These are phyloP conservation scores for Fusarium longipes DNA, from an alignment of 2,329 filamentous ascomycete genomes.

Conservation along the genomic window DNA sequence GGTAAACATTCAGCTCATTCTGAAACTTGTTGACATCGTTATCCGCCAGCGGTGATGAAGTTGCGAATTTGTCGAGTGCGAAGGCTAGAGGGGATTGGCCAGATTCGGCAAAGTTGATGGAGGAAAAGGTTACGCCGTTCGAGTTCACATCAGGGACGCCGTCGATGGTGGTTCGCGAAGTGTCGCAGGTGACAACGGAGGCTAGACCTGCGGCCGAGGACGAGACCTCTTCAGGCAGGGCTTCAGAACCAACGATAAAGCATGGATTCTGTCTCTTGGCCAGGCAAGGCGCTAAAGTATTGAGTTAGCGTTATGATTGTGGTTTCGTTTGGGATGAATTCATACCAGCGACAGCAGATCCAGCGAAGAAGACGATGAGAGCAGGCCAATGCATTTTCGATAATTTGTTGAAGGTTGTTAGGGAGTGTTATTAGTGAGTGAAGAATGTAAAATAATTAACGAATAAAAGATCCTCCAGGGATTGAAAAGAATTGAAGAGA, in stretches of 20 bases:
- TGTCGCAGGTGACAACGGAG: conserved; percentile 61
- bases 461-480: conserved; percentile 16
- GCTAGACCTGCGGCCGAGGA: conserved; percentile 57
- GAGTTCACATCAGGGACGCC: conserved; percentile 68
- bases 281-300: conserved; percentile 29
- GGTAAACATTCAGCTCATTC: conserved; percentile 65
- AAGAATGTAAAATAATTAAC: not conserved
- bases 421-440: not conserved
- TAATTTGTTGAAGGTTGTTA: not conserved
- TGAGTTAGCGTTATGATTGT: not conserved
- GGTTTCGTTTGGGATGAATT: not conserved
- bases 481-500: conserved; percentile 14
- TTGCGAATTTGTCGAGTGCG: conserved; percentile 64
- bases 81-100: conserved; percentile 63
- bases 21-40: conserved; percentile 64
- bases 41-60: conserved; percentile 59
- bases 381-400: conserved; percentile 36
- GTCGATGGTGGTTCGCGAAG: conserved; percentile 59
- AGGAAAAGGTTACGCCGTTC: conserved; percentile 62
- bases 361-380: conserved; percentile 31
- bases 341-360: conserved; percentile 38
- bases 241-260: conserved; percentile 63
- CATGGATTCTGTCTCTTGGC: conserved; percentile 56
- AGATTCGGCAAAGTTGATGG: conserved; percentile 66
- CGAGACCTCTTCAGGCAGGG: conserved; percentile 63